A percentile compares a stretch with the other conserved stretches of the same genome.
These are phyloP conservation scores for Sungouiozyma intestinalis DNA, from an alignment of 805 yeast species.

Conservation along the genomic window DNA sequence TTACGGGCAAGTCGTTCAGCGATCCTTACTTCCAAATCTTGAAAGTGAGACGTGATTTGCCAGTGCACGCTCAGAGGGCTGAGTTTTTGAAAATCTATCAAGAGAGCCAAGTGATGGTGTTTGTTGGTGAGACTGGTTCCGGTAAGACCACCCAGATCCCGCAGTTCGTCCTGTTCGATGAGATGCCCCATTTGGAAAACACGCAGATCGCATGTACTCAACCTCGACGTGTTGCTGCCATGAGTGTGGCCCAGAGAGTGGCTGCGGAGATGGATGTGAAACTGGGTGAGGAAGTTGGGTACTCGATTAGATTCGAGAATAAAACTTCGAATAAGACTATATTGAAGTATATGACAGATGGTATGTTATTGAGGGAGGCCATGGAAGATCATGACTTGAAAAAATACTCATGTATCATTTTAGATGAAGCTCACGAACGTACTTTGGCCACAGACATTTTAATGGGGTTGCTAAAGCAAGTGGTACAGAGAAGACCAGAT, in stretches of 20 bases:
- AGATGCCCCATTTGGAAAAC: constrained; percentile 77
- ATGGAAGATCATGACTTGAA: constrained; percentile 86
- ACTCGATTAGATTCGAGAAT: constrained; percentile 88
- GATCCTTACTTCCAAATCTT: constrained; percentile 69
- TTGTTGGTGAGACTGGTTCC: constrained; percentile 98
- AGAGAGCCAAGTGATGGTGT: constrained; percentile 85
- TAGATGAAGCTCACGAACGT: constrained; percentile 98
- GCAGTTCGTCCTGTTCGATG: constrained; percentile 84
- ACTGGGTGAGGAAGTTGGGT: constrained; percentile 92
- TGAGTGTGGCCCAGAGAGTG: constrained; percentile 96
- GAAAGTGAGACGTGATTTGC: constrained; percentile 70
- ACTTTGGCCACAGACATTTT: constrained; percentile 92
- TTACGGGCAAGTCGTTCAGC: constrained; percentile 57
- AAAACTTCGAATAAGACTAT: constrained; percentile 72
- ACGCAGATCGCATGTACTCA: constrained; percentile 90
- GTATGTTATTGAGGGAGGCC: constrained; percentile 94
- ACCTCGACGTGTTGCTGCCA: constrained; percentile 97
- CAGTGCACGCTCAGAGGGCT: constrained; percentile 87
- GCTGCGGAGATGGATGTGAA: constrained; percentile 95
- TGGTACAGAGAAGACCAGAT: constrained; percentile 70
- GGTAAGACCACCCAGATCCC: constrained; percentile 99
- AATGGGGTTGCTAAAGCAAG: constrained; percentile 88
- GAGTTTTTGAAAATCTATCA: constrained; percentile 83
- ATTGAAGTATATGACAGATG: constrained; percentile 95
- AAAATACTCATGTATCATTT: constrained; percentile 77